Evolutionary conservation across 169 alveolate genomes (phyloP).

Genomic region (Toxoplasma gondii): DNA sequence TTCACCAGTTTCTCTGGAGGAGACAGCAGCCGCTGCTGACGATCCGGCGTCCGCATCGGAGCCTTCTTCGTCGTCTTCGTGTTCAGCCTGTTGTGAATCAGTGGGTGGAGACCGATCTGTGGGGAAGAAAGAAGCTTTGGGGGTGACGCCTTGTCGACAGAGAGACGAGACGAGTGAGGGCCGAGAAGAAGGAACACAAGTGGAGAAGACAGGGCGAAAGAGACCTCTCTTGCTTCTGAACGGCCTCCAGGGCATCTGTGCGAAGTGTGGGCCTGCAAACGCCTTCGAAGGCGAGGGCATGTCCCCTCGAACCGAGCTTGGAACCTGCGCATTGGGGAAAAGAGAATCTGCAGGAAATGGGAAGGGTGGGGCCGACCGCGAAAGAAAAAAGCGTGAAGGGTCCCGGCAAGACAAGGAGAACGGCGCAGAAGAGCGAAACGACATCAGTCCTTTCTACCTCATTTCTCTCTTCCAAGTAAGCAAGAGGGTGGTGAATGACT

Average conservation of each 20-base stretch:
- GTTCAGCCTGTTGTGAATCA: too few relatives aligned
- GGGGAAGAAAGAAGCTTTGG: constrained; percentile 15
- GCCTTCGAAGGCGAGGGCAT: neutral
- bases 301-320: neutral
- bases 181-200: neutral
- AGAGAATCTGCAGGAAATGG: too few relatives aligned
- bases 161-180: neutral
- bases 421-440: too few relatives aligned
- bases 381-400: too few relatives aligned
- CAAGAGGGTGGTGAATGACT: too few relatives aligned
- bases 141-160: neutral
- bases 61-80: too few relatives aligned
- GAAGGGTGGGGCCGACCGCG: too few relatives aligned
- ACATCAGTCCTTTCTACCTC: too few relatives aligned
- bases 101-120: too few relatives aligned
- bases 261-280: neutral
- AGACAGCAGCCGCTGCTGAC: constrained; percentile 45
- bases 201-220: neutral
- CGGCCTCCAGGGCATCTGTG: neutral
- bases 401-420: too few relatives aligned
- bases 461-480: too few relatives aligned
- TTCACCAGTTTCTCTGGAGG: neutral
- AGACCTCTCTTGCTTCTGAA: neutral
- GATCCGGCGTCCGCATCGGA: neutral
- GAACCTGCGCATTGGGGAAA: too few relatives aligned